Evolutionary conservation across 192 early-diverging fungal genomes (phyloP).

Genomic region (Globomyces pollinis-pini): DNA sequence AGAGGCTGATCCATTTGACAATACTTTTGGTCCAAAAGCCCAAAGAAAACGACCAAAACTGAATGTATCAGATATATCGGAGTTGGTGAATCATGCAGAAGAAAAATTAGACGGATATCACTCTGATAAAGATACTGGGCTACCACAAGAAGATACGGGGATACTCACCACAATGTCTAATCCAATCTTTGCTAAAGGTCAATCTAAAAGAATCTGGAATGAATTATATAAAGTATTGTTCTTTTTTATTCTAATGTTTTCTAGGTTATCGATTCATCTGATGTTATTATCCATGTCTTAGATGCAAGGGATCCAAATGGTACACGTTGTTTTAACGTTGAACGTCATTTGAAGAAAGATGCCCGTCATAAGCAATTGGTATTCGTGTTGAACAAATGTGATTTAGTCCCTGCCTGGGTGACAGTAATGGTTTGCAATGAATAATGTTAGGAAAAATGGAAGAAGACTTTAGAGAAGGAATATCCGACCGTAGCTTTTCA

Average conservation of each 20-base stretch:
- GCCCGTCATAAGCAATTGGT: constrained; percentile 92
- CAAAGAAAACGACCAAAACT: constrained; percentile 94
- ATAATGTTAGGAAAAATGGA: constrained; percentile 75
- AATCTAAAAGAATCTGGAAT: constrained; percentile 96
- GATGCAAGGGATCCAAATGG: constrained; percentile 98
- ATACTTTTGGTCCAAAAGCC: constrained; percentile 91
- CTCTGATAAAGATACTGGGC: constrained; percentile 59
- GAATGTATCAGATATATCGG: constrained; percentile 60
- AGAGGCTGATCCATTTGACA: constrained; percentile 84
- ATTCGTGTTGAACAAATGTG: constrained; percentile 97
- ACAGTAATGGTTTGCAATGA: constrained; percentile 52
- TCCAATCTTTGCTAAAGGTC: constrained; percentile 86
- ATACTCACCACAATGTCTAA: constrained; percentile 66
- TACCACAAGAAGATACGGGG: constrained; percentile 21
- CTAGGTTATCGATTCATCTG: constrained; percentile 87
- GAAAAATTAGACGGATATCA: constrained; percentile 43
- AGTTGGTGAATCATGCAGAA: constrained; percentile 65
- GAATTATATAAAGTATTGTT: constrained; percentile 83
- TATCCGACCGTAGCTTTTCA: constrained; percentile 98
- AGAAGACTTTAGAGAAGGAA: constrained; percentile 79
- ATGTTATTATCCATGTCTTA: constrained; percentile 88
- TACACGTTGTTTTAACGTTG: constrained; percentile 88
- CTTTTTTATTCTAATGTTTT: not conserved
- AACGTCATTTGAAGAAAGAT: constrained; percentile 86
- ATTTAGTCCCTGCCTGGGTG: constrained; percentile 98